Conservation (phyloP, 306 rosid species). For the Pterocarpus macrocarpus region DNA sequence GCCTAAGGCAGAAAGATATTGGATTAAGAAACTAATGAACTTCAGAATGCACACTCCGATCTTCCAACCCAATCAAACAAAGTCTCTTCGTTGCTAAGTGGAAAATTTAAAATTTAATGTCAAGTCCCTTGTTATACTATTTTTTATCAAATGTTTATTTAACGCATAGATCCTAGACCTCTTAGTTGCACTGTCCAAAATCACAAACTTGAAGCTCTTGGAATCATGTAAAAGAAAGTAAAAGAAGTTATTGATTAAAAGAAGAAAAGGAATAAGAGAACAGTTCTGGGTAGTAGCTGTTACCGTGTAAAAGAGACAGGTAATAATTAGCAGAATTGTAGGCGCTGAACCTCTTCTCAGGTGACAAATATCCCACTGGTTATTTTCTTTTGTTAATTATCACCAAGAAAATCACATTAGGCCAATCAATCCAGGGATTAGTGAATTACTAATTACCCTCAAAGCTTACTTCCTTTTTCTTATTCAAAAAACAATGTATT, state of each 20-base stretch:
- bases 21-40: constrained; percentile 48
- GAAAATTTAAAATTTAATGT: constrained; percentile 3
- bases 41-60: constrained; percentile 13
- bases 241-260: constrained; percentile 33
- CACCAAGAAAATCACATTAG: constrained; percentile 24
- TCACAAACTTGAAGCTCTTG: neutral
- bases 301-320: constrained; percentile 20
- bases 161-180: constrained; percentile 33
- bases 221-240: neutral
- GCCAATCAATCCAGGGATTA: constrained; percentile 34
- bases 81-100: neutral
- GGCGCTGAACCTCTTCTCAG: constrained; percentile 34
- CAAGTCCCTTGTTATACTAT: constrained; percentile 34
- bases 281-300: neutral
- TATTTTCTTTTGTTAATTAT: constrained; percentile 1
- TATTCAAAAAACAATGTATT: neutral
- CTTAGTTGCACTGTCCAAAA: constrained; percentile 1
- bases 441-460: constrained; percentile 40
- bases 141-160: constrained; percentile 12
- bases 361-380: constrained; percentile 15
- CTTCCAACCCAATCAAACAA: constrained; percentile 37
- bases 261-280: constrained; percentile 31
- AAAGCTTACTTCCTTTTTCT: constrained; percentile 50
- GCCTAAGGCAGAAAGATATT: constrained; percentile 29
- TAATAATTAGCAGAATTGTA: constrained; percentile 35